Evolutionary conservation across 192 early-diverging fungal species (phyloP), one percentile per base, ranked within the genome.

Genomic region (Coemansia sp.): DNA sequence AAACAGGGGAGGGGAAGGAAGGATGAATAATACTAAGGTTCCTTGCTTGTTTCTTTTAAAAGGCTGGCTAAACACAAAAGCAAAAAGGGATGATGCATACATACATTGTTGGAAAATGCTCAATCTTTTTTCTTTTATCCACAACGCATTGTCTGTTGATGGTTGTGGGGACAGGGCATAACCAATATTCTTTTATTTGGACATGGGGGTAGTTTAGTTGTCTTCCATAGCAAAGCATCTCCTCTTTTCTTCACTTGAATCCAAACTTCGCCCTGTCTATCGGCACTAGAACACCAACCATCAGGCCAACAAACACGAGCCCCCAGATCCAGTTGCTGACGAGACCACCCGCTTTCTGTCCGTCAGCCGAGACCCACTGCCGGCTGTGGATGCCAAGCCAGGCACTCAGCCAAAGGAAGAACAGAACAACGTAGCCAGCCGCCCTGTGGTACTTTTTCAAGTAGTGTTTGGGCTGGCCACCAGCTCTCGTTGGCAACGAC

Each of bases 381-480:
- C 68, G 36, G n/a, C 39, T 41, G 21, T 79, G 77, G 0, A 79
- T 46, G 3, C 77, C 77, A 13, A 79, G 62, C 77, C 71, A 73
- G 5, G 71, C 67, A 11, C 60, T 61, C 10, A 59, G n/a, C 77
- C 77, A 79, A 61, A 71, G 22, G 1, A 66, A 2, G 0, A 64
- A 6, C 15, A 79, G 62, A 32, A 62, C 64, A 1, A 56, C 2
- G 54, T 71, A 68, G 3, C 72, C 72, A 4, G 64, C 26, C 0
- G 42, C 61, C 13, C 72, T 21, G 43, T 71, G 68, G 13, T 69
- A 67, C 39, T 65, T 68, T 37, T 63, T 57, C 57, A 18, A 61
- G 19, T 61, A 39, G 56, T 67, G 72, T 58, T 47, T 10, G 13
- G 52, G 43, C 19, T 48, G 10, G 21, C 3, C 15, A 16, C 60